Conservation (phyloP, 2,329 filamentous ascomycete species). For the Calcarisporium arbuscula region DNA sequence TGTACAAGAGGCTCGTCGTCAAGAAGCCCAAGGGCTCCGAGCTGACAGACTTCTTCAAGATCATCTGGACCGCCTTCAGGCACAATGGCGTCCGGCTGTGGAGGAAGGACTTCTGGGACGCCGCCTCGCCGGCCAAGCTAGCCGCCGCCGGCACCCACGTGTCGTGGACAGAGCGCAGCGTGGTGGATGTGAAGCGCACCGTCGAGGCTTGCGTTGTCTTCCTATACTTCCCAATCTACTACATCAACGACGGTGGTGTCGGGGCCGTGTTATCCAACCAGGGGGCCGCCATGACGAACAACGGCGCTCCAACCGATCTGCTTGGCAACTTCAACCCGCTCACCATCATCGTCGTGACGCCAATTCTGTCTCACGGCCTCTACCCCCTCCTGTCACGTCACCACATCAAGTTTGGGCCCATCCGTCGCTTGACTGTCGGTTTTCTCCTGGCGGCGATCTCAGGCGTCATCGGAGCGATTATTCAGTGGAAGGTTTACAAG, state of each 20-base stretch:
- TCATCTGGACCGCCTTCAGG: constrained; percentile 5
- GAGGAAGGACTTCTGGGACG: constrained; percentile 8
- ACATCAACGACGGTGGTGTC: constrained; percentile 9
- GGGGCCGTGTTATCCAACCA: constrained; percentile 9
- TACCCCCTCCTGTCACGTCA: constrained; percentile 6
- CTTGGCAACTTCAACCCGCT: constrained; percentile 10
- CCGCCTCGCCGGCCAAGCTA: constrained; percentile 4
- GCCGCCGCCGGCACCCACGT: constrained; percentile 4
- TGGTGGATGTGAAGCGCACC: constrained; percentile 7
- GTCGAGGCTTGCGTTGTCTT: constrained; percentile 9
- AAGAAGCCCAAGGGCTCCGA: constrained; percentile 7
- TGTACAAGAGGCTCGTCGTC: constrained; percentile 5
- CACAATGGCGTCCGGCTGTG: constrained; percentile 6
- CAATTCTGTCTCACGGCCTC: constrained; percentile 5
- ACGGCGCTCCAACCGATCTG: constrained; percentile 9
- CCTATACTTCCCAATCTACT: constrained; percentile 8
- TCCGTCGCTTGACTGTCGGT: constrained; percentile 9
- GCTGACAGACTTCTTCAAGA: constrained; percentile 7
- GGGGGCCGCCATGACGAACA: constrained; percentile 10
- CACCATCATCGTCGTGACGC: constrained; percentile 6
- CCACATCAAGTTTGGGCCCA: constrained; percentile 7
- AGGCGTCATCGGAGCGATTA: constrained; percentile 6
- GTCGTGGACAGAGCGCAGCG: constrained; percentile 7
- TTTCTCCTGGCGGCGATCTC: constrained; percentile 8
- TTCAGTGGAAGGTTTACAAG: constrained; percentile 8